phyloP scores from a whole-genome alignment of 2,329 filamentous ascomycete genomes.

The Fusarium fujikuroi region DNA sequence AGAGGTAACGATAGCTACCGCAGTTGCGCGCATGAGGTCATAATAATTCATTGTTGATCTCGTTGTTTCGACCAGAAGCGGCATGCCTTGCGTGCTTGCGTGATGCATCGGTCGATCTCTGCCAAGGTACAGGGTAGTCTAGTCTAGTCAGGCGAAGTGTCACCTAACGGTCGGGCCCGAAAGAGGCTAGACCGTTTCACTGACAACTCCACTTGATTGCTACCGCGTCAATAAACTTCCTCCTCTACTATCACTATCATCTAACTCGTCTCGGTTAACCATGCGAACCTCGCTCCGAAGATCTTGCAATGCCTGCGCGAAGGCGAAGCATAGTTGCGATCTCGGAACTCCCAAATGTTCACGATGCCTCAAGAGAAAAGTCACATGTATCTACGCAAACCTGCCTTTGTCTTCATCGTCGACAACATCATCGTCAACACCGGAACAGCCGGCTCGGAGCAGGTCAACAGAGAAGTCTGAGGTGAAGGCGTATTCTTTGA shows the following conservation, averaged over 20 bases:
- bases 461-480: neutral
- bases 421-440: neutral
- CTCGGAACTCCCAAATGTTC: conserved; percentile 64
- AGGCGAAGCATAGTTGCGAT: conserved; percentile 66
- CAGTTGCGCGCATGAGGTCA: neutral
- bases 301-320: conserved; percentile 66
- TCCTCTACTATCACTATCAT: conserved; percentile 9
- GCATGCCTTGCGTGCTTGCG: neutral
- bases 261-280: conserved; percentile 14
- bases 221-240: conserved; percentile 17
- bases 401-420: conserved; percentile 55
- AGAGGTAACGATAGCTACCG: neutral
- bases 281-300: conserved; percentile 68
- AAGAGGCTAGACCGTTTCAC: neutral
- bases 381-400: conserved; percentile 64
- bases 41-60: neutral
- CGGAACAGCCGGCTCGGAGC: conserved; percentile 17
- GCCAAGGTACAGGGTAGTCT: neutral
- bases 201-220: conserved; percentile 9
- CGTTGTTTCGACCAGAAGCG: neutral
- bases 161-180: neutral
- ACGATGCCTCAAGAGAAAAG: conserved; percentile 61
- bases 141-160: neutral
- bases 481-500: neutral
- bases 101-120: neutral